Percentiles rank a stretch among this genome's conserved stretches.
Conservation (phyloP, 257 asterid genomes). For the Datura wrightii region DNA sequence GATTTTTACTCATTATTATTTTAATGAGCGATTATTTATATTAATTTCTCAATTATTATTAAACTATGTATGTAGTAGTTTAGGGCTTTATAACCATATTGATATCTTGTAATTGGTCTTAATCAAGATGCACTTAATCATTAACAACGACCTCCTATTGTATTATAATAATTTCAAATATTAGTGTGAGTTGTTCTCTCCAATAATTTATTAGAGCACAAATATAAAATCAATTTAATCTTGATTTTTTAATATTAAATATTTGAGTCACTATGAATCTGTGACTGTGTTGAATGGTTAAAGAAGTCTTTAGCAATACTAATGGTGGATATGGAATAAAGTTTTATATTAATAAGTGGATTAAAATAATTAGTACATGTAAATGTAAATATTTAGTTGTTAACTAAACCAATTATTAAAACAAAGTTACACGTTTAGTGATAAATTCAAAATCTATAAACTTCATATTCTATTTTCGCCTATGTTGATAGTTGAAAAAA, state of each 20-base stretch:
- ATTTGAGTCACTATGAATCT: background rate
- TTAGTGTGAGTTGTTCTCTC: background rate
- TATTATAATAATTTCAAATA: background rate
- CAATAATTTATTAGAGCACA: background rate
- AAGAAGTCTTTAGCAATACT: background rate
- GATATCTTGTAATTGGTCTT: background rate
- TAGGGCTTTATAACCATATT: background rate
- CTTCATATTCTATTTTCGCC: background rate
- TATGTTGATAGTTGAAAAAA: background rate
- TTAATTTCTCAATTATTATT: background rate
- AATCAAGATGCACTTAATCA: slow-evolving; percentile 24
- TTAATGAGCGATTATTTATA: background rate
- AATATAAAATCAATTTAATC: background rate
- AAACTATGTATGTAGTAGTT: background rate
- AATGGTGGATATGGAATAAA: background rate
- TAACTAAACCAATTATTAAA: too few species aligned
- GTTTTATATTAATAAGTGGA: too few species aligned
- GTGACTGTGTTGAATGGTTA: background rate
- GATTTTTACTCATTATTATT: background rate
- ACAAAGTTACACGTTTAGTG: too few species aligned
- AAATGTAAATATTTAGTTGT: too few species aligned
- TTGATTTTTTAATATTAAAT: background rate
- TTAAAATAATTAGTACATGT: too few species aligned
- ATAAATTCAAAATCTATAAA: background rate
- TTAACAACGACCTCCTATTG: background rate